A percentile compares a stretch with the other conserved stretches of the same genome.
Evolutionary conservation across 208 protist genomes (phyloP).

Genomic region (Leishmania martiniquensis): DNA sequence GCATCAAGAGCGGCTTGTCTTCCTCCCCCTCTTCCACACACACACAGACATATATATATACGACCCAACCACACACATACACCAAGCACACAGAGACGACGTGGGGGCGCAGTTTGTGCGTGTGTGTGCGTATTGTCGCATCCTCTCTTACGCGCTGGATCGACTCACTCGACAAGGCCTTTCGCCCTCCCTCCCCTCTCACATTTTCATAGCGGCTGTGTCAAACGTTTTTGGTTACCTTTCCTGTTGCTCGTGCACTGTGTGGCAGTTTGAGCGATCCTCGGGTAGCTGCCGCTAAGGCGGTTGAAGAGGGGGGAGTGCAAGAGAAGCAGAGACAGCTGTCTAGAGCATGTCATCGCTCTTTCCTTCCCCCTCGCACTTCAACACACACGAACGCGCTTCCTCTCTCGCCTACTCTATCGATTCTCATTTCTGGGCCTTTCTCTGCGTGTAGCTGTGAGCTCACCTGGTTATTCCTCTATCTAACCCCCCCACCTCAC

Average conservation of each 20-base stretch:
- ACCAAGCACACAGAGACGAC: too few species aligned
- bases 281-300: background rate
- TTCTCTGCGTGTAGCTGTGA: background rate
- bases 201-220: background rate
- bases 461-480: background rate
- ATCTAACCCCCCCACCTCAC: too few species aligned
- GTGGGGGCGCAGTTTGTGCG: too few species aligned
- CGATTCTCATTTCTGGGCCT: background rate
- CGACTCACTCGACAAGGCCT: background rate
- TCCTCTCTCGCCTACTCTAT: background rate
- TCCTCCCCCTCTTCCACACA: too few species aligned
- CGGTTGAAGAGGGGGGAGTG: background rate
- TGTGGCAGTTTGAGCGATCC: background rate
- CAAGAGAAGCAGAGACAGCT: background rate
- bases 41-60: too few species aligned
- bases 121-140: too few species aligned
- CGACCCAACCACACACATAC: too few species aligned
- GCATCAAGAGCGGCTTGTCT: too few species aligned
- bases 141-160: too few species aligned
- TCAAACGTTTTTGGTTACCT: background rate
- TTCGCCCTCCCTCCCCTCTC: too few species aligned
- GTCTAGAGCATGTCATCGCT: background rate
- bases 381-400: too few species aligned
- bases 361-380: background rate
- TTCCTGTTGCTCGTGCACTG: background rate